Evolutionary conservation across 2,329 filamentous ascomycete genomes (phyloP).

Genomic region (Colletotrichum camelliae): DNA sequence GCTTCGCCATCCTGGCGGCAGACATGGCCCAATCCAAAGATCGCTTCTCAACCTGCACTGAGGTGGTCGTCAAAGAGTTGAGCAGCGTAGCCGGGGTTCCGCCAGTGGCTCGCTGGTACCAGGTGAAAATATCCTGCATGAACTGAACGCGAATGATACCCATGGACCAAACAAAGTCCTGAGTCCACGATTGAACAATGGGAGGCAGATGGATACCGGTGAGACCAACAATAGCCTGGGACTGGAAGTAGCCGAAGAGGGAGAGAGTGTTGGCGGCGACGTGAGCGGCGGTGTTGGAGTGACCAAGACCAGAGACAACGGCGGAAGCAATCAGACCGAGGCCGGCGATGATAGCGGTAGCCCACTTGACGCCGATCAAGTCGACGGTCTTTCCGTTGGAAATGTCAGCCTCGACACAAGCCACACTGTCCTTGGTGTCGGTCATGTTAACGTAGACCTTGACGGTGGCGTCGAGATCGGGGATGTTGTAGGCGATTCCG

Average conservation of each 20-base stretch:
- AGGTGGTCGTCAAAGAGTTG: slow-evolving; percentile 74
- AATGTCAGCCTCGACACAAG: slow-evolving; percentile 85
- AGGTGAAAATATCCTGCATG: slow-evolving; percentile 87
- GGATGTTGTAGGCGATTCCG: slow-evolving; percentile 85
- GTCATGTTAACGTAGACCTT: slow-evolving; percentile 81
- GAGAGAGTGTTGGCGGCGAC: slow-evolving; percentile 92
- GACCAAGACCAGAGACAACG: slow-evolving; percentile 86
- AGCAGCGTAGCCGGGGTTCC: slow-evolving; percentile 83
- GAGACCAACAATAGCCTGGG: slow-evolving; percentile 89
- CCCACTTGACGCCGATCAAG: slow-evolving; percentile 87
- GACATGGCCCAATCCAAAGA: slow-evolving; percentile 36
- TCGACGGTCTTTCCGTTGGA: slow-evolving; percentile 95
- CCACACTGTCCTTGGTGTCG: slow-evolving; percentile 66
- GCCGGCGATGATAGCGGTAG: slow-evolving; percentile 85
- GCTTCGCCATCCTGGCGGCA: slow-evolving; percentile 47
- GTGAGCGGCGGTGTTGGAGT: slow-evolving; percentile 93
- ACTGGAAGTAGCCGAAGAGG: slow-evolving; percentile 94
- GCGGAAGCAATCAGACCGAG: slow-evolving; percentile 84
- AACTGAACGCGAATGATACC: slow-evolving; percentile 90
- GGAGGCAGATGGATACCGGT: slow-evolving; percentile 82
- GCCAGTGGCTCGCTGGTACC: slow-evolving; percentile 94
- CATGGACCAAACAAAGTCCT: slow-evolving; percentile 99
- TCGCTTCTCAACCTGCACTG: slow-evolving; percentile 81
- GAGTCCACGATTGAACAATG: slow-evolving; percentile 90
- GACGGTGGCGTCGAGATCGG: slow-evolving; percentile 88